Percentiles rank a stretch among this genome's conserved stretches.
phyloP scores from a whole-genome alignment of 2,329 filamentous ascomycete species.

The Xylariaceae sp. region DNA sequence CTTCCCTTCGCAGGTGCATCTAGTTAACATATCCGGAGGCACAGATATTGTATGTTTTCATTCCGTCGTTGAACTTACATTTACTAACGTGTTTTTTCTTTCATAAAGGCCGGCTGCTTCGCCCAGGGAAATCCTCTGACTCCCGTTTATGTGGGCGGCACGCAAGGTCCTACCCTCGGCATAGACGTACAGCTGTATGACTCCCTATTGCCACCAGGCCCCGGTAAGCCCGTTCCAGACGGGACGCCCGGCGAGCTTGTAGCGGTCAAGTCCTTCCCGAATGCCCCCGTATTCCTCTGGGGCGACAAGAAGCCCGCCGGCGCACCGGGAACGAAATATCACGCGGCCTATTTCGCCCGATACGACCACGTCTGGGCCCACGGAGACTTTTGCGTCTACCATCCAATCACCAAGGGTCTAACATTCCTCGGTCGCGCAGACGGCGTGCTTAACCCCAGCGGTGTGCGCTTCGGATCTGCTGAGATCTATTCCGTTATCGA shows the following conservation, averaged over 20 bases:
- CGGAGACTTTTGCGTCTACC: constrained; percentile 69
- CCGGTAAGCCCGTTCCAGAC: constrained; percentile 40
- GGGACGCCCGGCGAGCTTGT: constrained; percentile 73
- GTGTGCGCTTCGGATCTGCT: constrained; percentile 71
- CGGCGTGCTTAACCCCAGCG: constrained; percentile 73
- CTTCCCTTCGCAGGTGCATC: constrained; percentile 61
- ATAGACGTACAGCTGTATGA: constrained; percentile 56
- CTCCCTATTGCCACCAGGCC: constrained; percentile 46
- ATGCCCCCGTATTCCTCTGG: constrained; percentile 65
- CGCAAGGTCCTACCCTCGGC: constrained; percentile 46
- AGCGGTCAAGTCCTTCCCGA: constrained; percentile 64
- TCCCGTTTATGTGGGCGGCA: constrained; percentile 57
- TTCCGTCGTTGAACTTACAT: not conserved
- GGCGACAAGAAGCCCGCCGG: constrained; percentile 41
- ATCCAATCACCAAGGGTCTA: constrained; percentile 61
- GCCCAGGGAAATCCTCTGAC: constrained; percentile 60
- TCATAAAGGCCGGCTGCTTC: constrained; percentile 52
- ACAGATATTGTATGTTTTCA: constrained; percentile 60
- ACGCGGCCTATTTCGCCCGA: constrained; percentile 54
- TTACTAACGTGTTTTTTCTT: constrained; percentile 14
- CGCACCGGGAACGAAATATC: constrained; percentile 51
- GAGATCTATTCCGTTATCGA: constrained; percentile 76
- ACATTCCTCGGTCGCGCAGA: constrained; percentile 67
- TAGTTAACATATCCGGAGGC: constrained; percentile 70
- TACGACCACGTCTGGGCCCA: constrained; percentile 72